Percentiles rank a stretch among this genome's conserved stretches.
These are phyloP conservation scores for Usnea hakonensis DNA, from an alignment of 495 filamentous ascomycete genomes.

Conservation along the genomic window DNA sequence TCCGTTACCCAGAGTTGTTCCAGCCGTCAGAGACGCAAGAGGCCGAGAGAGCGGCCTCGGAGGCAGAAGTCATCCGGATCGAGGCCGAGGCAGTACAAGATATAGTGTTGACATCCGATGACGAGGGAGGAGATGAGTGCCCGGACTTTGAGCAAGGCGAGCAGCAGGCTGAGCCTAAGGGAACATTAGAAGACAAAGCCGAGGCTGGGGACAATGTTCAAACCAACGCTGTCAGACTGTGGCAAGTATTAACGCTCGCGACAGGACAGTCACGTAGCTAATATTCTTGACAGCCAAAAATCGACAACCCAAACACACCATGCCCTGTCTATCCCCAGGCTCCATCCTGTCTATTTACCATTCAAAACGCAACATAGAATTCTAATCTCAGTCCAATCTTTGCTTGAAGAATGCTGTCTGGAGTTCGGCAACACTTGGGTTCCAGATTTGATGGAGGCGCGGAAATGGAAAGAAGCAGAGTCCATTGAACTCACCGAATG, in stretches of 20 bases:
- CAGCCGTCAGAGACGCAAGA: slow-evolving; percentile 14
- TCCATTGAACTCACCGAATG: slow-evolving; percentile 22
- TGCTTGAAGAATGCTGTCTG: slow-evolving; percentile 20
- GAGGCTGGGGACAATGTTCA: slow-evolving; percentile 7
- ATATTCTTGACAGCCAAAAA: slow-evolving; percentile 12
- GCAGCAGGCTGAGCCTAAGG: slow-evolving; percentile 5
- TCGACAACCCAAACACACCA: slow-evolving; percentile 13
- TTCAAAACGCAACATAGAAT: slow-evolving; percentile 21
- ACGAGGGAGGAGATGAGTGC: slow-evolving; percentile 10
- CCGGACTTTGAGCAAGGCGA: slow-evolving; percentile 8
- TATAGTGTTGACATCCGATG: slow-evolving; percentile 9
- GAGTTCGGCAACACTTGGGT: slow-evolving; percentile 18
- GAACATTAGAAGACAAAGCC: slow-evolving; percentile 2
- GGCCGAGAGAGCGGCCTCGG: slow-evolving; percentile 16
- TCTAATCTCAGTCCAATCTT: slow-evolving; percentile 13
- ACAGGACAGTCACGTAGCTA: slow-evolving; percentile 8
- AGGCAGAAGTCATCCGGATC: slow-evolving; percentile 15
- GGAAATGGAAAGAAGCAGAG: slow-evolving; percentile 16
- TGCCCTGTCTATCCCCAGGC: slow-evolving; percentile 8
- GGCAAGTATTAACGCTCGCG: slow-evolving; percentile 6
- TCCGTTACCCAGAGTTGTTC: slow-evolving; percentile 18
- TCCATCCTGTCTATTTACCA: slow-evolving; percentile 17
- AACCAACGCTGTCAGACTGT: slow-evolving; percentile 1
- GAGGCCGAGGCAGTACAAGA: slow-evolving; percentile 19
- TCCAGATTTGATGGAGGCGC: slow-evolving; percentile 18